A percentile compares a stretch with the other conserved stretches of the same genome.
Conservation (phyloP, 495 filamentous ascomycete species). For the Aspergillus bertholletiae region DNA sequence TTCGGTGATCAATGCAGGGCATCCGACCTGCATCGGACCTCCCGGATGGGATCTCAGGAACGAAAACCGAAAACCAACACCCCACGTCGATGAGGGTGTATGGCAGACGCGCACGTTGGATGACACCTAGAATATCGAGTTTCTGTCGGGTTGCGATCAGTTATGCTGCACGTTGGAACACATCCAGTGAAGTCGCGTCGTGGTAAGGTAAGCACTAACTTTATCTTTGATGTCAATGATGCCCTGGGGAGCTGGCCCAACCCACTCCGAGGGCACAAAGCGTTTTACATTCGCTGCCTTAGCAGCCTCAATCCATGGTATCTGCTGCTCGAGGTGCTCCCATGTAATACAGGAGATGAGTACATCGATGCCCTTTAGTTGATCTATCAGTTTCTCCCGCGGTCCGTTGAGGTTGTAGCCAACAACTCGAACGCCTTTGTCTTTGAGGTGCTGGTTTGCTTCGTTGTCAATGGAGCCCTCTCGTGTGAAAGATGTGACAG, state of each 20-base stretch:
- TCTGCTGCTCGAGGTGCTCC: conserved; percentile 16
- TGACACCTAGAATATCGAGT: conserved; percentile 27
- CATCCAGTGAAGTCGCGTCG: too few relatives aligned
- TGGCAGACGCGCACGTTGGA: conserved; percentile 28
- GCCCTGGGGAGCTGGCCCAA: too few relatives aligned
- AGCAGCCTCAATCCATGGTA: conserved; percentile 28
- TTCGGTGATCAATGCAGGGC: conserved; percentile 9
- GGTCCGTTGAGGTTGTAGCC: conserved; percentile 19
- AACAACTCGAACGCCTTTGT: conserved; percentile 25
- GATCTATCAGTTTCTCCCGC: conserved; percentile 20
- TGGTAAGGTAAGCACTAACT: too few relatives aligned
- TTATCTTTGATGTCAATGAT: too few relatives aligned
- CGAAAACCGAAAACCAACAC: conserved; percentile 36
- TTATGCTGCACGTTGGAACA: too few relatives aligned
- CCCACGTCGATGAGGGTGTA: conserved; percentile 47
- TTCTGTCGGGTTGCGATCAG: too few relatives aligned
- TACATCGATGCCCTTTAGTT: conserved; percentile 26
- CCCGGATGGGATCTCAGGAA: conserved; percentile 32
- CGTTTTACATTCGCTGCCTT: conserved; percentile 15
- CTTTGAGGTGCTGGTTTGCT: conserved; percentile 12
- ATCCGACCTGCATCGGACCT: conserved; percentile 22
- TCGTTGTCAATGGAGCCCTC: conserved; percentile 27
- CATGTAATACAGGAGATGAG: conserved; percentile 29
- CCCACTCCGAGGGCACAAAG: conserved; percentile 32
- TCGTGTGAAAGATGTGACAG: conserved; percentile 27